phyloP scores from a whole-genome alignment of 2,329 filamentous ascomycete genomes.

The Apiospora phragmitis region DNA sequence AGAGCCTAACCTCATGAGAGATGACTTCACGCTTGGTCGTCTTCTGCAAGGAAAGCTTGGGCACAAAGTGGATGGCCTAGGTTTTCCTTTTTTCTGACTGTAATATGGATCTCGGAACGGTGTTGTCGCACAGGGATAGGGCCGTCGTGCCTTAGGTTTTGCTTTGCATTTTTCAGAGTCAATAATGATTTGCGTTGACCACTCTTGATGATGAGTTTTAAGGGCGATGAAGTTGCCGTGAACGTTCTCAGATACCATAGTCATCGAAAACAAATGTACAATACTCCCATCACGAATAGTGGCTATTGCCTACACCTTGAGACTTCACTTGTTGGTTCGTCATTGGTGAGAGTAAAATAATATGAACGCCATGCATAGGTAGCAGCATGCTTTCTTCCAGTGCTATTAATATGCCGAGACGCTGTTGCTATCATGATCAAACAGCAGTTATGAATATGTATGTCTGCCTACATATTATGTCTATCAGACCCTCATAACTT shows the following conservation, averaged over 20 bases:
- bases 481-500: not conserved
- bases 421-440: not conserved
- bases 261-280: constrained; percentile 16
- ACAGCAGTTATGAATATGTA: not conserved
- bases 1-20: constrained; percentile 13
- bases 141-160: constrained; percentile 3
- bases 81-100: constrained; percentile 16
- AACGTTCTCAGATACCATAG: constrained; percentile 12
- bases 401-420: too few species aligned
- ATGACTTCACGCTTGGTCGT: constrained; percentile 8
- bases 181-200: not conserved
- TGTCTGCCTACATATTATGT: not conserved
- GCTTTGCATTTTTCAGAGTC: constrained; percentile 5
- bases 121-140: constrained; percentile 14
- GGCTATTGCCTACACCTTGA: not conserved
- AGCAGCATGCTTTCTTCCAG: not conserved
- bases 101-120: constrained; percentile 19
- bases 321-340: not conserved
- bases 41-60: not conserved
- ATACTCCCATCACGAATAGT: not conserved
- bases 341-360: not conserved
- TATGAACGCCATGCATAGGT: not conserved
- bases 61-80: not conserved
- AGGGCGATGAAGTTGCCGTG: constrained; percentile 12
- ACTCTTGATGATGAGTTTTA: constrained; percentile 3